Evolutionary conservation across 2,329 filamentous ascomycete genomes (phyloP), one percentile per base, ranked within the genome.

Genomic region (Trichophyton verrucosum): DNA sequence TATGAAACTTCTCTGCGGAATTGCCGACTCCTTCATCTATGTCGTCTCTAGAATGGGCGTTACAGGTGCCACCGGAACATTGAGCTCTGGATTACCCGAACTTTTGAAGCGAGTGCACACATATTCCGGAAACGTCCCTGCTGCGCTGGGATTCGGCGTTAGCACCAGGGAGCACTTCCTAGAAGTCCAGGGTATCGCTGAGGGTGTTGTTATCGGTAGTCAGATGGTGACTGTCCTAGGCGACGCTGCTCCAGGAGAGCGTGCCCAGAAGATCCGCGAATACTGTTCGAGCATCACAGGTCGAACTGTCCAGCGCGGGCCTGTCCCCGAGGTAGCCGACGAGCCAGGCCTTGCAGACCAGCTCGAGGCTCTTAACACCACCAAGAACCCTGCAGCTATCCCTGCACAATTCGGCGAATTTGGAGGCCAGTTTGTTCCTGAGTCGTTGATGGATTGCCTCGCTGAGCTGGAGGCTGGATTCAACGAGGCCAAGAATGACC

Each of bases 1-100:
- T 69, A 96, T 99, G 91, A 92, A 89, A 77, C 82, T 96, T 46
- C 86, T 99, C 11, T 99, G 94, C 82, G 86, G 89, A 73, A 92
- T 99, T 65, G 94, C 94, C 70, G 92, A 97, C 76, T 96, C 91
- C 2, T 99, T 97, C 79, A 95, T 99, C 76, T 99, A 99, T 73
- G 91, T 99, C 64, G 94, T 99, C 61, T 97, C 92, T 27, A 83
- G 92, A 68, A 95, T 96, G 87, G 94, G 94, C 68, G 92, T 97
- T 61, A 99, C 94, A 8, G 94, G 94, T 68, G 94, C 91, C 13
- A 86, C 86, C 0, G 91, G 91, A 38, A 85, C 85, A 27, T 77
- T 99, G 69, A 96, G 89, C 74, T 81, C 86, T 51, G 86, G 87
- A 62, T 82, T 99, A 38, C 90, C 91, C 13, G 85, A 88, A 58